These are phyloP conservation scores for Fagopyrum homotropicum DNA, from an alignment of 148 eudicot species.

Conservation along the genomic window DNA sequence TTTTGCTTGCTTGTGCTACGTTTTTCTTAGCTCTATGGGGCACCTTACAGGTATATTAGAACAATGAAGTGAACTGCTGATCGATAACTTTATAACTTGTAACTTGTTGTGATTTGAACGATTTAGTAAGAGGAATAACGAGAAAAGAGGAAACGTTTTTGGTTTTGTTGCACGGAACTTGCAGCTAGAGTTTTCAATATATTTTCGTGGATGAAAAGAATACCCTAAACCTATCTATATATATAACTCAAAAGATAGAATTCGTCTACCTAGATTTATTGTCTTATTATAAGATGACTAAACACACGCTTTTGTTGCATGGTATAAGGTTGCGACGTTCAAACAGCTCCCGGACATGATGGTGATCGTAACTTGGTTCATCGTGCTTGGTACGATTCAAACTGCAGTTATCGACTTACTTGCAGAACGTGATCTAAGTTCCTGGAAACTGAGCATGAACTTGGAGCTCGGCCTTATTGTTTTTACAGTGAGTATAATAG, in stretches of 20 bases:
- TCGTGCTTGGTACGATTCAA: slow-evolving; percentile 54
- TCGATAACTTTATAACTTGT: not conserved
- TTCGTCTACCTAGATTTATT: too few relatives aligned
- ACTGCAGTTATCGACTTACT: slow-evolving; percentile 42
- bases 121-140: too few relatives aligned
- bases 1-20: slow-evolving; percentile 53
- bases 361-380: slow-evolving; percentile 59
- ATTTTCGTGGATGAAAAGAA: too few relatives aligned
- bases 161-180: too few relatives aligned
- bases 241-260: too few relatives aligned
- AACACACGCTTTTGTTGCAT: not conserved
- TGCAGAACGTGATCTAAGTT: slow-evolving; percentile 43
- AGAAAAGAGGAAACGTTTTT: too few relatives aligned
- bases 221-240: too few relatives aligned
- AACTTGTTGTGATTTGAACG: too few relatives aligned
- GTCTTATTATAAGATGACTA: too few relatives aligned
- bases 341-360: slow-evolving; percentile 45
- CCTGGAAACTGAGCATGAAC: slow-evolving; percentile 54
- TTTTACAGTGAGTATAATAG: slow-evolving; percentile 26
- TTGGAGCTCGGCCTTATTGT: slow-evolving; percentile 58
- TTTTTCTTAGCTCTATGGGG: slow-evolving; percentile 54
- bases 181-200: too few relatives aligned
- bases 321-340: not conserved
- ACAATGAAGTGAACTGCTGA: slow-evolving; percentile 1
- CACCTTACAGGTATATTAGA: slow-evolving; percentile 37